Evolutionary conservation across 2,329 filamentous ascomycete genomes (phyloP).

Genomic region (Capronia americana): DNA sequence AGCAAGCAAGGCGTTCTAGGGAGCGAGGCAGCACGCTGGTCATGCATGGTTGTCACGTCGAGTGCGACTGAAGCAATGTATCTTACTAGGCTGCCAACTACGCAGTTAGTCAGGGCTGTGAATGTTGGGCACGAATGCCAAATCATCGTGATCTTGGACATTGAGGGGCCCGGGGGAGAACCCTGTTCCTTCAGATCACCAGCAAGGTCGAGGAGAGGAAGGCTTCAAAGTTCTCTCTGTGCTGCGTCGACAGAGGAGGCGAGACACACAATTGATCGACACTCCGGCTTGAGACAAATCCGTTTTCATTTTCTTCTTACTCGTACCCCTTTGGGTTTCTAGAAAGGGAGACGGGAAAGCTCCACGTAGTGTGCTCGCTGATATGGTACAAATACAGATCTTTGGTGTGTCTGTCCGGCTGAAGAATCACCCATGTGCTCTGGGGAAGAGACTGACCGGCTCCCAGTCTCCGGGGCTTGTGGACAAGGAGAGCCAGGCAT

Average conservation of each 20-base stretch:
- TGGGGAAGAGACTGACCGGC: not conserved
- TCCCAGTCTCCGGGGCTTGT: not conserved
- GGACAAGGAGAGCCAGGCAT: constrained; percentile 9
- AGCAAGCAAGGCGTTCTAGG: not conserved
- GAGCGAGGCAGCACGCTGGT: not conserved
- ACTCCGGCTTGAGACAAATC: not conserved
- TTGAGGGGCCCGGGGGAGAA: not conserved
- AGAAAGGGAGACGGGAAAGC: not conserved
- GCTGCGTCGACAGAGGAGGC: not conserved
- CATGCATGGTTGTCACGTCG: not conserved
- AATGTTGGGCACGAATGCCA: not conserved
- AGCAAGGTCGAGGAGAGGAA: not conserved
- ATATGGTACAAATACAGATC: not conserved
- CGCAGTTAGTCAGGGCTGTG: not conserved
- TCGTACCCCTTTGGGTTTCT: not conserved
- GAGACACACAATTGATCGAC: not conserved
- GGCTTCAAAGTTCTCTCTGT: not conserved
- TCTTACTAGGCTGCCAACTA: not conserved
- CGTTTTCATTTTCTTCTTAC: not conserved
- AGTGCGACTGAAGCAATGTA: not conserved
- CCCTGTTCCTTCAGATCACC: not conserved
- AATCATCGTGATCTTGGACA: not conserved
- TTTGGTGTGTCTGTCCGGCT: not conserved
- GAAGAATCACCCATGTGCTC: not conserved
- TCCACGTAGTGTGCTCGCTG: not conserved